Base-by-base conservation (phyloP, 208 protist species). In the Leptomonas pyrrhocoris region DNA sequence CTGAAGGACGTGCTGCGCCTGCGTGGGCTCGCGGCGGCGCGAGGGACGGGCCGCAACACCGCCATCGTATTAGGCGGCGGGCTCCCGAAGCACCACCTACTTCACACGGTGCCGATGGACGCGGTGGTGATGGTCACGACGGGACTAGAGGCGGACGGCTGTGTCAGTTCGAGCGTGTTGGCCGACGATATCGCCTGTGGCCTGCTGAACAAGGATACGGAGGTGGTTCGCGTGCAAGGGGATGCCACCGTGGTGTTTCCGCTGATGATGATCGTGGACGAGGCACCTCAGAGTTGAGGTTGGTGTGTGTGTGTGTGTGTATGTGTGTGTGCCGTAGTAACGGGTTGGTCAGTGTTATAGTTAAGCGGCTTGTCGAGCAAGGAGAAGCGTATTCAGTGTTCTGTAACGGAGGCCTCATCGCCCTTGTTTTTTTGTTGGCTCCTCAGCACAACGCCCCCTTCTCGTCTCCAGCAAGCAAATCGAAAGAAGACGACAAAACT, bases 201-300 rank as follows among this genome's bases (percentile, higher is more conserved):
- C 2, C 57, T 92, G 42, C 66, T 97, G 23, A 62, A 58, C 9
- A 43, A 57, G 0, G 61, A 76, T 0, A 80, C 80, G 56, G 80
- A 90, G 43, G 81, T 93, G 28, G 88, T 95, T 23, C 86, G 90
- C 12, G 89, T 97, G 43, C 90, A 97, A 49, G 93, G 93, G 0
- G 93, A 97, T 68, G 93, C 93, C 15, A 88, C 93, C n/a, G 61
- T 95, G 23, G 67, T 97, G 6, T 94, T 95, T 45, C 93, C 93
- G 11, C 58, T 97, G 12, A 82, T 97, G 61, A 73, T 90, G 11
- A 54, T 70, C 38, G 40, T 18, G 7, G 64, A 77, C 15, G 30
- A 31, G 48, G 34, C 27, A 23, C 42, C 16, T 3, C 16, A 21
- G n/a, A 2, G 45, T 1, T 55, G 31, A 18, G 0, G 46, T 25